A percentile compares a stretch with the other conserved stretches of the same genome.
Evolutionary conservation across 768 basidiomycete species (phyloP).

Genomic region (Mycena vulgaris): DNA sequence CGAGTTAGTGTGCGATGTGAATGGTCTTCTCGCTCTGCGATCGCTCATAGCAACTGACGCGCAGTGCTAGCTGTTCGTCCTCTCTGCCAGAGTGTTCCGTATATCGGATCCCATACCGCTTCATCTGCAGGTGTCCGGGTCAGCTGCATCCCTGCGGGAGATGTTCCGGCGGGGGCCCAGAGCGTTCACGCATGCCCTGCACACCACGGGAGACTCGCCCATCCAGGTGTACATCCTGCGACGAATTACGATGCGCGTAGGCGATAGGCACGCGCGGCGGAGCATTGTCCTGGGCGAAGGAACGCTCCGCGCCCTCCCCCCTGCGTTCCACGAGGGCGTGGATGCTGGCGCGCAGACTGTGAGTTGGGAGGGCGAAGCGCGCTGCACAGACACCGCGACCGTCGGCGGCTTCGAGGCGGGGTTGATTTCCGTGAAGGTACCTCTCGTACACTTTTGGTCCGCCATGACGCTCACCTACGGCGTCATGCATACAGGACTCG

Average conservation of each 20-base stretch:
- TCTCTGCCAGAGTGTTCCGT: neutral
- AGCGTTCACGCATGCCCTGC: neutral
- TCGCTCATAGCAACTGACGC: neutral
- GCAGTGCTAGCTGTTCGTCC: neutral
- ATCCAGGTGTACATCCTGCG: neutral
- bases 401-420: conserved; percentile 7
- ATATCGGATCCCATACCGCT: neutral
- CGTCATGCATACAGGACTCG: neutral
- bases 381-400: neutral
- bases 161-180: neutral
- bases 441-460: too few species aligned
- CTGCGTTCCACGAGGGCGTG: neutral
- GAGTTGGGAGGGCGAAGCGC: neutral
- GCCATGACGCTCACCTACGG: too few species aligned
- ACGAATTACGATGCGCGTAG: conserved; percentile 3
- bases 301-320: neutral
- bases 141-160: neutral
- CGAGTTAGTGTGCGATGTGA: neutral
- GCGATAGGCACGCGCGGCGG: conserved; percentile 1
- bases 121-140: neutral
- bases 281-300: neutral
- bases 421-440: conserved; percentile 2
- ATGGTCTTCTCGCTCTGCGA: neutral
- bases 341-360: neutral
- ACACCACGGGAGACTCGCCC: neutral